These are phyloP conservation scores for Filobasidium uniguttulatum DNA, from an alignment of 1,284 basidiomycete species.

Conservation along the genomic window DNA sequence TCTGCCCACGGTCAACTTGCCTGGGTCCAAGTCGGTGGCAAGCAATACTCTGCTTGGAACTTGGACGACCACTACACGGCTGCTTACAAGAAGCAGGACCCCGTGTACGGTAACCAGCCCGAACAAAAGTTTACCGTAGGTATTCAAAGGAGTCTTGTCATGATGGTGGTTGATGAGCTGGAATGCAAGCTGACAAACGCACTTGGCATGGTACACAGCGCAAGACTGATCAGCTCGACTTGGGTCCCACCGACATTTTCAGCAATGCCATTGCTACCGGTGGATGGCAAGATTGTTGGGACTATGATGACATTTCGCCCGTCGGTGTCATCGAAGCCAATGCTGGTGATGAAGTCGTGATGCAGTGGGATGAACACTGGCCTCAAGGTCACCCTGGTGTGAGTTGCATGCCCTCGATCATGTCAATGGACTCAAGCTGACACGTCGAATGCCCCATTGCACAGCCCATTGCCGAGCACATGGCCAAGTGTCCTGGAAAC, in stretches of 20 bases:
- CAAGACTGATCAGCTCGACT: background rate
- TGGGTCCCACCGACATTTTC: background rate
- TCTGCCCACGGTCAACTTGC: background rate
- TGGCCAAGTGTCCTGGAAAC: constrained; percentile 1
- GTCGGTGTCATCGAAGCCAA: background rate
- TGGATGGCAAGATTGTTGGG: background rate
- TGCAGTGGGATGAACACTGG: background rate
- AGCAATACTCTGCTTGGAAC: background rate
- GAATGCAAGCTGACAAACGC: too few relatives aligned
- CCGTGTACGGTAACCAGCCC: background rate
- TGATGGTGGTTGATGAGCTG: too few relatives aligned
- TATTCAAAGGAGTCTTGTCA: too few relatives aligned
- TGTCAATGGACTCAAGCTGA: too few relatives aligned
- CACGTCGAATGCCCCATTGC: too few relatives aligned
- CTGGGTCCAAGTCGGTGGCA: background rate
- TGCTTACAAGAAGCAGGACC: background rate
- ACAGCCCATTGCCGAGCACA: background rate
- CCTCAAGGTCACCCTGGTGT: constrained; percentile 3
- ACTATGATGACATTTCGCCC: background rate
- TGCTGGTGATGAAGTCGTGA: background rate
- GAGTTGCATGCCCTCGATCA: background rate
- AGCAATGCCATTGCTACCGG: background rate
- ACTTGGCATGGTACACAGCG: background rate
- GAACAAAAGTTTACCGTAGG: background rate
- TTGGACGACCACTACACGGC: constrained; percentile 1